phyloP scores from a whole-genome alignment of 1,284 basidiomycete species.

The Ganoderma lingzhi region DNA sequence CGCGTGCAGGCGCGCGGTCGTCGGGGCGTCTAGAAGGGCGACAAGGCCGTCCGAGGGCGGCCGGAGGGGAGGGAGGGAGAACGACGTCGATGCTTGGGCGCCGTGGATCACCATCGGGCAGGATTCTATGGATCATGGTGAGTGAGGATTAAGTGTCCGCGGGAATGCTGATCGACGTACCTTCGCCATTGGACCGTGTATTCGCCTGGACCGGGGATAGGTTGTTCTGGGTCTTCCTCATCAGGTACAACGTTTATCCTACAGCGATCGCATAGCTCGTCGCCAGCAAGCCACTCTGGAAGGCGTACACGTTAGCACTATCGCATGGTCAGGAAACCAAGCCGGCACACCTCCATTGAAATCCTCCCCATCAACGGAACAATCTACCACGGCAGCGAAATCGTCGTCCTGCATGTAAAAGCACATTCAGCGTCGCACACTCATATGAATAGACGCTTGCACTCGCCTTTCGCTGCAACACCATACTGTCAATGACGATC shows the following conservation, averaged over 20 bases:
- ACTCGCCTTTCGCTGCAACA: slow-evolving; percentile 55
- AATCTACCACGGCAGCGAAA: slow-evolving; percentile 54
- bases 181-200: slow-evolving; percentile 76
- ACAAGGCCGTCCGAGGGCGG: slow-evolving; percentile 68
- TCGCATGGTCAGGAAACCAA: not conserved
- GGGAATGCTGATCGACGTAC: slow-evolving; percentile 45
- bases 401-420: slow-evolving; percentile 50
- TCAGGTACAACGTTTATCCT: slow-evolving; percentile 55
- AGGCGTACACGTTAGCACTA: not conserved
- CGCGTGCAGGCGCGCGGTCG: slow-evolving; percentile 66
- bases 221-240: slow-evolving; percentile 50
- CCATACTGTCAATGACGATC: slow-evolving; percentile 59
- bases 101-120: slow-evolving; percentile 52
- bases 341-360: slow-evolving; percentile 38
- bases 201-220: slow-evolving; percentile 58
- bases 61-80: slow-evolving; percentile 64
- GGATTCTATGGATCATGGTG: slow-evolving; percentile 45
- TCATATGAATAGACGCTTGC: no score
- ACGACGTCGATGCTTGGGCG: slow-evolving; percentile 53
- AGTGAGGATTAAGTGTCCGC: not conserved
- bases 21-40: slow-evolving; percentile 69
- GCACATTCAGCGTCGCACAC: not conserved
- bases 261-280: slow-evolving; percentile 66
- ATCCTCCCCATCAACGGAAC: slow-evolving; percentile 49
- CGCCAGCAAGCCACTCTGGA: slow-evolving; percentile 68